A percentile compares a stretch with the other conserved stretches of the same genome.
Conservation (phyloP, 1,139 yeast species). For the Pichia sp. region DNA sequence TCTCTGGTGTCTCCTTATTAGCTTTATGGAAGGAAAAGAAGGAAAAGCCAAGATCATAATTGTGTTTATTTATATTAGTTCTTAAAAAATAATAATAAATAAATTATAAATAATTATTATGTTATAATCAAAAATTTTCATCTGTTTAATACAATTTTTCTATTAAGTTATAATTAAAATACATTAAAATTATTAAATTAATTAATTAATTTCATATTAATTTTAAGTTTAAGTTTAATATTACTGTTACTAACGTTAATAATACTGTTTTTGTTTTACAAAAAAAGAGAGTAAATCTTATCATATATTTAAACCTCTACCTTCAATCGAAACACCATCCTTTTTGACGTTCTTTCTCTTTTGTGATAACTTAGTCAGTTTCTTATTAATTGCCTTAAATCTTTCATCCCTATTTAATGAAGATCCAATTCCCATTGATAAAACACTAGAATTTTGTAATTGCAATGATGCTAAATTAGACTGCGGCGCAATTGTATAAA, state of each 20-base stretch:
- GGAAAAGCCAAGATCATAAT: slow-evolving; percentile 99
- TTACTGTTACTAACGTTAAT: no score
- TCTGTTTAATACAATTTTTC: neutral
- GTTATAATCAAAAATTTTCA: no score
- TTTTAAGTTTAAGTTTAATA: no score
- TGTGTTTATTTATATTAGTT: slow-evolving; percentile 3
- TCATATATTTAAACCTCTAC: slow-evolving; percentile 46
- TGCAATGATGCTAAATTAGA: slow-evolving; percentile 43
- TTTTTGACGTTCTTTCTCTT: slow-evolving; percentile 42
- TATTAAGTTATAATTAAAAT: neutral
- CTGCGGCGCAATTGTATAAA: slow-evolving; percentile 86
- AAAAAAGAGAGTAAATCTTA: neutral
- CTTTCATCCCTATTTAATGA: slow-evolving; percentile 60
- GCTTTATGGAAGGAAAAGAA: slow-evolving; percentile 99
- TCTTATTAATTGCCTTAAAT: slow-evolving; percentile 64
- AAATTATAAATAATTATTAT: no score
- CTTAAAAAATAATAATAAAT: no score
- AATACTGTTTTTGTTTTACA: neutral
- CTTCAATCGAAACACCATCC: slow-evolving; percentile 76
- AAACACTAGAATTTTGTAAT: slow-evolving; percentile 28
- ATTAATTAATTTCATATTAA: neutral
- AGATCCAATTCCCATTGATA: slow-evolving; percentile 44
- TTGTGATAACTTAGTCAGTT: slow-evolving; percentile 41
- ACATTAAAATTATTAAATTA: neutral
- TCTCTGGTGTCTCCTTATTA: slow-evolving; percentile 98